Percentiles rank a stretch among this genome's conserved stretches.
phyloP scores from a whole-genome alignment of 2,329 filamentous ascomycete genomes.

The Blastomyces parvus region DNA sequence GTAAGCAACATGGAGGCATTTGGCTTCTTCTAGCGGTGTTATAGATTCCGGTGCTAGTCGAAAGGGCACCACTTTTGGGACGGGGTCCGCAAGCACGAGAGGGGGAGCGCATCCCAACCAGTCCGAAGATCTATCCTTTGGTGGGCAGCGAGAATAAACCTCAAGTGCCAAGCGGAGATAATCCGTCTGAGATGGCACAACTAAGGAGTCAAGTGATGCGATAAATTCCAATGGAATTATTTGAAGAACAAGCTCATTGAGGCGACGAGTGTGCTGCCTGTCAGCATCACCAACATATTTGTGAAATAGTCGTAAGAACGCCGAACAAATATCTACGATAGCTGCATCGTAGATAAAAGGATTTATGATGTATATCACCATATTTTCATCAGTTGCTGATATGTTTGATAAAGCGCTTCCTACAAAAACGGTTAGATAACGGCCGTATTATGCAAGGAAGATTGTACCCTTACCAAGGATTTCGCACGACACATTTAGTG shows the following conservation, averaged over 20 bases:
- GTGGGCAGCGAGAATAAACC: constrained; percentile 50
- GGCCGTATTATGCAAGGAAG: not conserved
- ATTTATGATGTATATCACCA: constrained; percentile 52
- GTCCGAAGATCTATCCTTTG: constrained; percentile 27
- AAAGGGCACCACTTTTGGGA: constrained; percentile 48
- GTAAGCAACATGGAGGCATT: constrained; percentile 51
- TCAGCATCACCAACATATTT: constrained; percentile 39
- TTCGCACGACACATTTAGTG: constrained; percentile 28
- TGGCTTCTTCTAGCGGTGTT: constrained; percentile 49
- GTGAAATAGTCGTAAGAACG: constrained; percentile 49
- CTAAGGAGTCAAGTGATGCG: constrained; percentile 42
- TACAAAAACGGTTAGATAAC: constrained; percentile 16
- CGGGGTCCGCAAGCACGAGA: constrained; percentile 44
- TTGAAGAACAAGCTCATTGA: constrained; percentile 47
- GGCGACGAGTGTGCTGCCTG: constrained; percentile 22
- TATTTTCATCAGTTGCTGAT: constrained; percentile 30
- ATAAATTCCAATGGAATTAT: constrained; percentile 49
- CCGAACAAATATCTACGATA: constrained; percentile 45
- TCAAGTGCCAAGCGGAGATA: constrained; percentile 46
- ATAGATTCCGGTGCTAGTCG: constrained; percentile 43
- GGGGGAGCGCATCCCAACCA: constrained; percentile 44
- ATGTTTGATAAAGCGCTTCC: constrained; percentile 29
- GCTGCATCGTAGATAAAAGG: constrained; percentile 42
- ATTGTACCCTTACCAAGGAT: constrained; percentile 27
- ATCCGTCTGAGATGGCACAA: constrained; percentile 41